phyloP scores from a whole-genome alignment of 768 basidiomycete species.

The Mycena alexandri region DNA sequence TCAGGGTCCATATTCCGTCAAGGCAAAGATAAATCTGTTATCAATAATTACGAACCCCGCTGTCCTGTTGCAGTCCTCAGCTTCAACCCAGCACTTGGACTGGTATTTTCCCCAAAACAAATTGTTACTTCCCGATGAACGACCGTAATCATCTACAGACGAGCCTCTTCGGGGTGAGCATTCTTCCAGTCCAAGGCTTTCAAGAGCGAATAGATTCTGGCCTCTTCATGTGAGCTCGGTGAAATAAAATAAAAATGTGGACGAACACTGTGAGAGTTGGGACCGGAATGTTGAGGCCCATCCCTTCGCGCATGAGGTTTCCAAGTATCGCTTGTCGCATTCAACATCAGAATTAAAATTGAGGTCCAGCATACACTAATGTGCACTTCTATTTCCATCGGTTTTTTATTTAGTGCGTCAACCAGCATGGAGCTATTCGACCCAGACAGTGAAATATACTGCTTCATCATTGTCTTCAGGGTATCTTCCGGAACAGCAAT shows the following conservation, averaged over 20 bases:
- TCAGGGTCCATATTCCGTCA: too few species aligned
- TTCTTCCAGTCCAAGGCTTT: slow-evolving; percentile 30
- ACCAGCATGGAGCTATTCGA: slow-evolving; percentile 27
- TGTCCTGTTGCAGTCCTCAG: too few species aligned
- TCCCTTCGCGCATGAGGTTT: slow-evolving; percentile 14
- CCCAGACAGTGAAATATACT: slow-evolving; percentile 20
- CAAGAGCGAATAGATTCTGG: slow-evolving; percentile 29
- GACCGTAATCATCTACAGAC: neutral
- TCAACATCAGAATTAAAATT: neutral
- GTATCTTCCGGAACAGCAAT: slow-evolving; percentile 25
- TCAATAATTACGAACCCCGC: too few species aligned
- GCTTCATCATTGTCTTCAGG: slow-evolving; percentile 13
- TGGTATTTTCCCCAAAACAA: too few species aligned
- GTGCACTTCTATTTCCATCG: slow-evolving; percentile 26
- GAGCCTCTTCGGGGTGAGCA: slow-evolving; percentile 12
- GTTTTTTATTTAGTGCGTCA: slow-evolving; percentile 17
- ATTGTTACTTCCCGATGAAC: too few species aligned
- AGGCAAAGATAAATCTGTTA: too few species aligned
- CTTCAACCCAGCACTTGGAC: too few species aligned
- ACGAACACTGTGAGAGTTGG: slow-evolving; percentile 21
- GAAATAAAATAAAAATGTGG: neutral
- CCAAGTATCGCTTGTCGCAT: slow-evolving; percentile 12
- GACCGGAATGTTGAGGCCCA: slow-evolving; percentile 9
- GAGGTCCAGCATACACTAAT: neutral
- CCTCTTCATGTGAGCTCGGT: neutral